Percentiles rank a stretch among this genome's conserved stretches.
Conservation (phyloP, 2,329 filamentous ascomycete genomes). For the Phialemoniopsis sp. region DNA sequence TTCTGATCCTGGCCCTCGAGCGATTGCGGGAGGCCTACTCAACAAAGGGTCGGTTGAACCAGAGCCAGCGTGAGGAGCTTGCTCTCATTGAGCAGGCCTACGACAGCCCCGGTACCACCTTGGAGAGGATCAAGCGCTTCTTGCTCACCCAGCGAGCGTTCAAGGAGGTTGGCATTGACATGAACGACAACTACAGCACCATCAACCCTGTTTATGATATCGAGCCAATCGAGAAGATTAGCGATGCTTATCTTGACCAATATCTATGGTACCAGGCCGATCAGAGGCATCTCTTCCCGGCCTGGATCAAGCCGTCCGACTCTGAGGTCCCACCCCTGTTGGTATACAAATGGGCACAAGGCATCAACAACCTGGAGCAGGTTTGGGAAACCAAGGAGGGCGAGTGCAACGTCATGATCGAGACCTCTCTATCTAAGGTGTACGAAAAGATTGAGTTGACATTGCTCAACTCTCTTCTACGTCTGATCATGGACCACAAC, state of each 20-base stretch:
- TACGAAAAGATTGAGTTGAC: conserved; percentile 99
- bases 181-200: conserved; percentile 99
- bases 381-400: conserved; percentile 94
- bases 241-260: conserved; percentile 95
- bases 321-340: conserved; percentile 93
- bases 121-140: conserved; percentile 97
- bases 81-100: conserved; percentile 98
- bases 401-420: conserved; percentile 97
- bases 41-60: conserved; percentile 93
- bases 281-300: conserved; percentile 92
- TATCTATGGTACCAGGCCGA: conserved; percentile 99
- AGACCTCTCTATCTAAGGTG: conserved; percentile 97
- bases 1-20: conserved; percentile 91
- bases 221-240: conserved; percentile 99
- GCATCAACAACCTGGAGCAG: conserved; percentile 94
- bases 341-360: conserved; percentile 98
- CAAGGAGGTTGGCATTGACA: conserved; percentile 98
- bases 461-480: conserved; percentile 84
- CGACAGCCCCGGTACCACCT: conserved; percentile 91
- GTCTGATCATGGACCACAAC: conserved; percentile 99
- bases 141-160: conserved; percentile 94
- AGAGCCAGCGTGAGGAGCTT: conserved; percentile 94
- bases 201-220: conserved; percentile 99
- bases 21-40: conserved; percentile 93
- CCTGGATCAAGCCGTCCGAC: conserved; percentile 98